phyloP scores from a whole-genome alignment of 441 rosid species.

The Adansonia madagascariensis region DNA sequence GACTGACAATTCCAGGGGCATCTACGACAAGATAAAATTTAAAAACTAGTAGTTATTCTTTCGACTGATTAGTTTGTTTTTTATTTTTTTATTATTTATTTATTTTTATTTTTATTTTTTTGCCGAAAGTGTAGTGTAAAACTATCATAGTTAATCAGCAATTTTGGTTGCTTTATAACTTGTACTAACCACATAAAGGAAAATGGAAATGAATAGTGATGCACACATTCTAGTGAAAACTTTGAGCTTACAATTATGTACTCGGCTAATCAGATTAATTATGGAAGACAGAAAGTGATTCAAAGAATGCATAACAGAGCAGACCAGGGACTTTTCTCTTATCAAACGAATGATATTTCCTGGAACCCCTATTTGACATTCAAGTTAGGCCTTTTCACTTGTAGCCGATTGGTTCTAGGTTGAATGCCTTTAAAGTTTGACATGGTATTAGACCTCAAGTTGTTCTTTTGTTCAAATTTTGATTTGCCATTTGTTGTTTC shows the following conservation, averaged over 20 bases:
- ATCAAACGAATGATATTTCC: constrained; percentile 2
- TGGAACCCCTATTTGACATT: not conserved
- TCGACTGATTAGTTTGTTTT: not conserved
- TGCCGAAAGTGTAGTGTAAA: not conserved
- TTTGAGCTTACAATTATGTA: constrained; percentile 3
- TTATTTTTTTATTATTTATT: not conserved
- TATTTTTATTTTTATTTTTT: not conserved
- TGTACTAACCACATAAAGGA: not conserved
- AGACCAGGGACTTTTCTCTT: constrained; percentile 2
- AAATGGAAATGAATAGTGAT: not conserved
- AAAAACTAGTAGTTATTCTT: not conserved
- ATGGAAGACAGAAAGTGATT: constrained; percentile 14
- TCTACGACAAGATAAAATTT: not conserved
- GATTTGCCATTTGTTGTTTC: constrained; percentile 16
- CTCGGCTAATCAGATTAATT: constrained; percentile 7
- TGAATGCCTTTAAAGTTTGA: not conserved
- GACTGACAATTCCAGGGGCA: not conserved
- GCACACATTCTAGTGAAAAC: not conserved
- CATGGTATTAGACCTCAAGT: not conserved
- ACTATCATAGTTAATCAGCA: not conserved
- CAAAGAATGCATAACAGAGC: not conserved
- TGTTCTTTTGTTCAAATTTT: not conserved
- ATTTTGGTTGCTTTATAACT: not conserved
- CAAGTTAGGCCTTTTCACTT: constrained; percentile 17
- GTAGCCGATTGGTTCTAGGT: constrained; percentile 14